Conservation (phyloP, 2,329 filamentous ascomycete species). For the Microascus cirrosus region DNA sequence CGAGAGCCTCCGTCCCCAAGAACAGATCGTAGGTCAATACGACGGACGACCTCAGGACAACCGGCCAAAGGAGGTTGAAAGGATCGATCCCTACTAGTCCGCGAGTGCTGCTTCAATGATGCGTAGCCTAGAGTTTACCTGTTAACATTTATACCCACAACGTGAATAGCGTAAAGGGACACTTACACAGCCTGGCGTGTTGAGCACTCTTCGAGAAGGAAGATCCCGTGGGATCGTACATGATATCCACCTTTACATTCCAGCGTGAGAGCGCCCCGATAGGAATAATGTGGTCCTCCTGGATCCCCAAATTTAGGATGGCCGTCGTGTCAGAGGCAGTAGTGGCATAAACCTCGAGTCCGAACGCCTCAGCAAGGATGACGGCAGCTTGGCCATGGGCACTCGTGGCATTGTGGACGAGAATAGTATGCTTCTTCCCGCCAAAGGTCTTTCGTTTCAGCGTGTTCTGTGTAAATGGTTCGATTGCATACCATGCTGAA, state of each 20-base stretch:
- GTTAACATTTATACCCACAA: background rate
- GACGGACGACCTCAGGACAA: background rate
- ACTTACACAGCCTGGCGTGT: constrained; percentile 24
- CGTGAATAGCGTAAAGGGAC: background rate
- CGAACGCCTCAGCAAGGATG: constrained; percentile 22
- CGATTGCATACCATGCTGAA: constrained; percentile 1
- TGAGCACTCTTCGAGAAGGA: constrained; percentile 18
- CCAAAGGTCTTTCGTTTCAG: background rate
- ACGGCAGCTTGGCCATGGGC: constrained; percentile 31
- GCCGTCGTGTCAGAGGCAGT: constrained; percentile 23
- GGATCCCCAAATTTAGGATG: constrained; percentile 22
- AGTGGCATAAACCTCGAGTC: constrained; percentile 29
- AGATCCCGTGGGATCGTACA: constrained; percentile 30
- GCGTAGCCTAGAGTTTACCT: background rate
- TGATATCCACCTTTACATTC: constrained; percentile 8
- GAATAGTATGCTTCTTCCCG: constrained; percentile 17
- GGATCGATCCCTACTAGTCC: background rate
- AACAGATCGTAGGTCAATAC: constrained; percentile 5
- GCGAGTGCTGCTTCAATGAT: background rate
- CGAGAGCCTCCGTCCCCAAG: constrained; percentile 2
- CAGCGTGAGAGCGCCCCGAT: constrained; percentile 4
- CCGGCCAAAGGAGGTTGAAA: no score
- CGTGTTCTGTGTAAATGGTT: background rate
- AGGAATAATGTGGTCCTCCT: constrained; percentile 22
- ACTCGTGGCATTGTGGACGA: constrained; percentile 33